These are phyloP conservation scores for Hypoxylon sp. DNA, from an alignment of 2,329 filamentous ascomycete genomes.

Conservation along the genomic window DNA sequence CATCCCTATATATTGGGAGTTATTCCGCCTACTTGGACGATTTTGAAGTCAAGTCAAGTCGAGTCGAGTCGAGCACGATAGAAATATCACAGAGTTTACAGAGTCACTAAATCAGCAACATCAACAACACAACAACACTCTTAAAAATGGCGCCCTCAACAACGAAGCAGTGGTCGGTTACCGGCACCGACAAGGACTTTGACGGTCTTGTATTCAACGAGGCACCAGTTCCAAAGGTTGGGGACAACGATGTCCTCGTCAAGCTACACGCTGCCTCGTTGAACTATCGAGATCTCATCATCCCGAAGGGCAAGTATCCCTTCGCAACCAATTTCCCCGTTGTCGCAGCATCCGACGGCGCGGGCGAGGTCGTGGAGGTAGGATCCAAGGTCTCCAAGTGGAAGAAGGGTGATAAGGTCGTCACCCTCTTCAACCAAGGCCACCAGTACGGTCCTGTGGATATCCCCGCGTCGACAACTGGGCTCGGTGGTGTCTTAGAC, in stretches of 20 bases:
- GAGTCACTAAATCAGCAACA: background rate
- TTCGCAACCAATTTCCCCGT: conserved; percentile 61
- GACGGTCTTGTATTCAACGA: conserved; percentile 71
- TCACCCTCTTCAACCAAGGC: conserved; percentile 74
- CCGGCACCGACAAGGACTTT: conserved; percentile 68
- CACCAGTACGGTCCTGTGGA: conserved; percentile 64
- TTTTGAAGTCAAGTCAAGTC: background rate
- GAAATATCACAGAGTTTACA: background rate
- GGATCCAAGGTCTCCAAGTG: conserved; percentile 65
- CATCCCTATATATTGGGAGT: conserved; percentile 6
- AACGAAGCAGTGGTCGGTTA: conserved; percentile 71
- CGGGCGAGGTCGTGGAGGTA: conserved; percentile 68
- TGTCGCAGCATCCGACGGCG: conserved; percentile 67
- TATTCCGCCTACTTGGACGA: background rate
- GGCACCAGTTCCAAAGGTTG: conserved; percentile 70
- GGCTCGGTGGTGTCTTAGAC: conserved; percentile 77
- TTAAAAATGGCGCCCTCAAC: conserved; percentile 55
- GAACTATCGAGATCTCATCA: conserved; percentile 70
- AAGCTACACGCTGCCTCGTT: conserved; percentile 70
- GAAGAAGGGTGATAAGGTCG: conserved; percentile 67
- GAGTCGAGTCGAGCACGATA: background rate
- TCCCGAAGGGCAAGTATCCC: conserved; percentile 64
- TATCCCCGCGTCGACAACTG: conserved; percentile 60
- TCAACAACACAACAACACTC: background rate
- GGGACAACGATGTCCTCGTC: conserved; percentile 80